Percentiles rank a stretch among this genome's conserved stretches.
Evolutionary conservation across 108 stramenopile species (phyloP).

Genomic region (Skeletonema menzelii): DNA sequence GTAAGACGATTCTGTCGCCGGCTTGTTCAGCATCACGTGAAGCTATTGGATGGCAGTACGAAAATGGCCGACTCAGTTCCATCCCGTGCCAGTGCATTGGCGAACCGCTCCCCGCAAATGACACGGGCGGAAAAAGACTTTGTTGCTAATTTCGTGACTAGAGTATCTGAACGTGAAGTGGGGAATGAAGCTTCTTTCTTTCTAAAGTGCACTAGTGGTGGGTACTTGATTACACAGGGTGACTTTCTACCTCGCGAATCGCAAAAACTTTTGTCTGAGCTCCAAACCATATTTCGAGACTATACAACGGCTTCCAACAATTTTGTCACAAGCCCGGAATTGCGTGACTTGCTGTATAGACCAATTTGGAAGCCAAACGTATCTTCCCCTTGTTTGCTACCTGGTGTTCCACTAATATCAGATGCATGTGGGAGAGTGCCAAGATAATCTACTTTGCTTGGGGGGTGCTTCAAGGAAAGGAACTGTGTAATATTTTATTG

Average conservation of each 20-base stretch:
- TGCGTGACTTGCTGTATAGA: conserved; percentile 61
- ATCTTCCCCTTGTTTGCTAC: conserved; percentile 59
- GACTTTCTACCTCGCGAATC: conserved; percentile 69
- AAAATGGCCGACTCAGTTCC: conserved; percentile 41
- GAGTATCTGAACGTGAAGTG: conserved; percentile 47
- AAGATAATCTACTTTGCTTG: conserved; percentile 17
- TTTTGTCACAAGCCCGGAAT: conserved; percentile 18
- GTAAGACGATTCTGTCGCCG: conserved; percentile 67
- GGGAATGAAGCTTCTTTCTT: conserved; percentile 43
- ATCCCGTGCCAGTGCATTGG: conserved; percentile 39
- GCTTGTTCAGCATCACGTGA: conserved; percentile 63
- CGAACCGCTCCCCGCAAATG: conserved; percentile 38
- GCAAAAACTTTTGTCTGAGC: conserved; percentile 38
- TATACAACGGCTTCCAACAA: conserved; percentile 15
- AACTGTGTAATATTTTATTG: too few species aligned
- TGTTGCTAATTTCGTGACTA: conserved; percentile 25
- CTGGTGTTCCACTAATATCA: conserved; percentile 64
- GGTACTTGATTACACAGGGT: conserved; percentile 64
- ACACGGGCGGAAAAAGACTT: conserved; percentile 39
- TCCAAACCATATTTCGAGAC: conserved; percentile 54
- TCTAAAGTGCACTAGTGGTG: conserved; percentile 40
- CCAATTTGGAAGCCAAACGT: conserved; percentile 72
- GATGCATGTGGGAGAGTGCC: conserved; percentile 76
- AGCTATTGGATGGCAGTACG: conserved; percentile 49
- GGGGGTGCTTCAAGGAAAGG: too few species aligned